Conservation (phyloP, 208 protist species). For the Sergeia podlipaevii region DNA sequence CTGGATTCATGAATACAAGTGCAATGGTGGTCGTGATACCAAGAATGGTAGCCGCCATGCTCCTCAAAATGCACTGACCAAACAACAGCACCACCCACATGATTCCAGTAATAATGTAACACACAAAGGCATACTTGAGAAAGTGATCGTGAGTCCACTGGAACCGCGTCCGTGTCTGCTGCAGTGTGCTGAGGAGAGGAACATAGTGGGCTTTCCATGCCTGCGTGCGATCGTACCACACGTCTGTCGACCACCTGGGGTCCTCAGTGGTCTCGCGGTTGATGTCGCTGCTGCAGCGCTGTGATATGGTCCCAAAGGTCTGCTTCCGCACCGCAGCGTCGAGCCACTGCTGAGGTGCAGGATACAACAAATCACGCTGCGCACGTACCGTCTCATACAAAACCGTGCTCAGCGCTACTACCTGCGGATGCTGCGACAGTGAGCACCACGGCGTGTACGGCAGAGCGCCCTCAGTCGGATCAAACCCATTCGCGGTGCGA, state of each 20-base stretch:
- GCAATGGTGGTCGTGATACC: conserved; percentile 55
- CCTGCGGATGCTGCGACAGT: conserved; percentile 27
- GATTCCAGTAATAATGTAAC: conserved; percentile 40
- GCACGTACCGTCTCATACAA: conserved; percentile 27
- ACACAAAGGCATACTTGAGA: conserved; percentile 40
- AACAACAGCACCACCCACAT: conserved; percentile 64
- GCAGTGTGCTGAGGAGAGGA: conserved; percentile 40
- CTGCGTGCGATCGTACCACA: conserved; percentile 48
- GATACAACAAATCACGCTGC: conserved; percentile 29
- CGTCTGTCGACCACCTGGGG: conserved; percentile 35
- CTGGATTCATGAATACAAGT: conserved; percentile 63
- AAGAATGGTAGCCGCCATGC: conserved; percentile 40
- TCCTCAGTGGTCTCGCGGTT: conserved; percentile 52
- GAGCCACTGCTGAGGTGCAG: conserved; percentile 27
- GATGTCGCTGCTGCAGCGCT: conserved; percentile 56
- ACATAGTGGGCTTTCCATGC: conserved; percentile 62
- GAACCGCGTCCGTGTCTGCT: conserved; percentile 19
- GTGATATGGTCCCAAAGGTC: conserved; percentile 25
- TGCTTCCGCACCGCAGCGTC: conserved; percentile 19
- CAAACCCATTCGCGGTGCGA: conserved; percentile 44
- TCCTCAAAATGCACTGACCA: conserved; percentile 50
- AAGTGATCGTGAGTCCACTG: conserved; percentile 56
- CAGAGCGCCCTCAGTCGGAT: conserved; percentile 27
- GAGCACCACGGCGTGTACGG: conserved; percentile 40
- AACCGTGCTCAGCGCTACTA: conserved; percentile 41